Percentiles rank a stretch among this genome's conserved stretches.
phyloP scores from a whole-genome alignment of 2,329 filamentous ascomycete genomes.

The Coniochaeta prunicola region DNA sequence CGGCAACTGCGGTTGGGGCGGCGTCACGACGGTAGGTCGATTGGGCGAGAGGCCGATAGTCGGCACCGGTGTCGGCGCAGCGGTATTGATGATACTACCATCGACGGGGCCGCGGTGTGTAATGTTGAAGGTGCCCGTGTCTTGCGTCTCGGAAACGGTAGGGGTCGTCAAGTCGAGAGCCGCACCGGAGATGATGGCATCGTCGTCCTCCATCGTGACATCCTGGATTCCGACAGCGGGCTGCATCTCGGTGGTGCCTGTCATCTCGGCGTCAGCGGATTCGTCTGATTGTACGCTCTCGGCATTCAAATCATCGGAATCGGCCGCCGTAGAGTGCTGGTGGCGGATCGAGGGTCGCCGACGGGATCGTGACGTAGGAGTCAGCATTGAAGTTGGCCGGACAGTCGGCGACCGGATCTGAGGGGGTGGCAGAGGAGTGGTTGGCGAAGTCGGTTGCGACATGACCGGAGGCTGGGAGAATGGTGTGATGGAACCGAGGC shows the following conservation, averaged over 20 bases:
- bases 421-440: conserved; percentile 68
- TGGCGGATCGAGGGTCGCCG: conserved; percentile 82
- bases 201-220: conserved; percentile 70
- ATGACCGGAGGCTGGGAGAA: conserved; percentile 60
- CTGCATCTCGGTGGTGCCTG: conserved; percentile 73
- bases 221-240: conserved; percentile 80
- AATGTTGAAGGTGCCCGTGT: conserved; percentile 89
- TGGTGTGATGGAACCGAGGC: conserved; percentile 74
- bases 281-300: conserved; percentile 70
- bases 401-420: conserved; percentile 51
- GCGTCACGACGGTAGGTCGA: conserved; percentile 61
- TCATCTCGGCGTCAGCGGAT: conserved; percentile 68
- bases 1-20: conserved; percentile 67
- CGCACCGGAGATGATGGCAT: conserved; percentile 69
- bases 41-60: conserved; percentile 67
- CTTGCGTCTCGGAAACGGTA: conserved; percentile 76
- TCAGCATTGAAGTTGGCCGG: conserved; percentile 44
- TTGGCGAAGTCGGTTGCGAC: conserved; percentile 90
- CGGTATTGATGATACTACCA: conserved; percentile 72
- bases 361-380: conserved; percentile 47
- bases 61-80: conserved; percentile 57
- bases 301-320: conserved; percentile 77
- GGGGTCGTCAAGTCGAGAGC: conserved; percentile 69
- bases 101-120: conserved; percentile 79
- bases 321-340: conserved; percentile 74